These are phyloP conservation scores for Ustilago cynodontis DNA, from an alignment of 1,284 basidiomycete species.

Conservation along the genomic window DNA sequence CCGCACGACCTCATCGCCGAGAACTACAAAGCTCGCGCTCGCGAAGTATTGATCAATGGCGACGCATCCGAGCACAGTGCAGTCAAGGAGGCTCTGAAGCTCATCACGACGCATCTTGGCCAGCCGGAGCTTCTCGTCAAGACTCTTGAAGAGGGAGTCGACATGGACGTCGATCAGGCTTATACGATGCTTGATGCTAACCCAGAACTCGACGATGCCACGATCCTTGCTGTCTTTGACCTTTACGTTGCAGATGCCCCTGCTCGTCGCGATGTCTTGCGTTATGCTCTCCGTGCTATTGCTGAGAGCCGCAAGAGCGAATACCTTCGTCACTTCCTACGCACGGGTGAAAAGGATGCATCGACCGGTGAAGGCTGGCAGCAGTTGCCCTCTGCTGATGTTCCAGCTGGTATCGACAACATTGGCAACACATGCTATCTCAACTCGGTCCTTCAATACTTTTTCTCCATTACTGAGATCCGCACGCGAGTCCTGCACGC, in stretches of 20 bases:
- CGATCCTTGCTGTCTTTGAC: conserved; percentile 79
- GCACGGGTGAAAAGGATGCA: conserved; percentile 76
- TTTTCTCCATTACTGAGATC: conserved; percentile 91
- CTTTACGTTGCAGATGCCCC: conserved; percentile 79
- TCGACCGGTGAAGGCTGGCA: conserved; percentile 47
- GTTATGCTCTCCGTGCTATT: conserved; percentile 70
- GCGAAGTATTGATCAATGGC: conserved; percentile 35
- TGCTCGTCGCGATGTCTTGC: conserved; percentile 60
- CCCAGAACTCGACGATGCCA: conserved; percentile 79
- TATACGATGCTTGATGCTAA: conserved; percentile 81
- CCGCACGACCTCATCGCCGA: conserved; percentile 43
- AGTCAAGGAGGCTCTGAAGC: conserved; percentile 42
- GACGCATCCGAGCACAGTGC: conserved; percentile 43
- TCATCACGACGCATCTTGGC: conserved; percentile 29
- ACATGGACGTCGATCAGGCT: conserved; percentile 78
- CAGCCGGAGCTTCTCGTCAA: conserved; percentile 29
- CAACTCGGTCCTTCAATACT: conserved; percentile 89
- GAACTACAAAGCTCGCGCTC: conserved; percentile 40
- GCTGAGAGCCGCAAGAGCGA: conserved; percentile 80
- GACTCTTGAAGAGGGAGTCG: conserved; percentile 31
- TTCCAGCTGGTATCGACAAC: conserved; percentile 88
- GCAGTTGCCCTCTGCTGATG: conserved; percentile 73
- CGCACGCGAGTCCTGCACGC: conserved; percentile 80
- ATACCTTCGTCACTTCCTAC: conserved; percentile 76
- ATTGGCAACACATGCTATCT: conserved; percentile 94